phyloP scores from a whole-genome alignment of 495 filamentous ascomycete genomes.

The Podospora comata region DNA sequence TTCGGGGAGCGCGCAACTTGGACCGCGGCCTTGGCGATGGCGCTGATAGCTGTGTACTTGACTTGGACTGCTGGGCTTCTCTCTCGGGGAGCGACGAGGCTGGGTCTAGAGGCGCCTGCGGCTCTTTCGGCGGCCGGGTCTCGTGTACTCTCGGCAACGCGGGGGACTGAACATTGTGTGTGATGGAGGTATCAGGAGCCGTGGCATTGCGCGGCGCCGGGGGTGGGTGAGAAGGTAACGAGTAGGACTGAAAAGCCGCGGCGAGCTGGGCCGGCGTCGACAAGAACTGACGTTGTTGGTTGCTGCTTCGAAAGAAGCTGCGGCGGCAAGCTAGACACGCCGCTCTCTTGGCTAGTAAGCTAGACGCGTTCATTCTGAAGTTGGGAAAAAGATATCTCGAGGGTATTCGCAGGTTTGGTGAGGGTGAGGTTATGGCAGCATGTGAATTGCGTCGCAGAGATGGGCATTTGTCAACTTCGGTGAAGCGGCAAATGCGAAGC shows the following conservation, averaged over 20 bases:
- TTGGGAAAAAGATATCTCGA: conserved; percentile 2
- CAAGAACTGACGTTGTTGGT: conserved; percentile 54
- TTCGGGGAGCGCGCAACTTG: conserved; percentile 71
- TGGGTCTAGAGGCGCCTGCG: conserved; percentile 20
- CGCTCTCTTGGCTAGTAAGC: conserved; percentile 26
- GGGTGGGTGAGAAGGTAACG: conserved; percentile 57
- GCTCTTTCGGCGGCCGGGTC: conserved; percentile 46
- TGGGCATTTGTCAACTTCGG: conserved; percentile 2
- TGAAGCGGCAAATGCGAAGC: conserved; percentile 12
- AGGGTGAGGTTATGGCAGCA: conserved; percentile 9
- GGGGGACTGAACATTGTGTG: conserved; percentile 42
- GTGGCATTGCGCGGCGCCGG: conserved; percentile 64
- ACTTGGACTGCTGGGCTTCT: conserved; percentile 62
- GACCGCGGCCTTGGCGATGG: conserved; percentile 47
- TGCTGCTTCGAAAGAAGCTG: conserved; percentile 46
- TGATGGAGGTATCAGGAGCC: conserved; percentile 66
- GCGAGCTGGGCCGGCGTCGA: conserved; percentile 51
- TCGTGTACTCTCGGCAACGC: conserved; percentile 50
- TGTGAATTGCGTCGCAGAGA: conserved; percentile 14
- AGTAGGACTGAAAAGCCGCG: conserved; percentile 72
- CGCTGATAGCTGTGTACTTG: conserved; percentile 11
- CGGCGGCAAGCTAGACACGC: conserved; percentile 32
- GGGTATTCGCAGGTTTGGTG: background rate
- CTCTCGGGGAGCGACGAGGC: conserved; percentile 47
- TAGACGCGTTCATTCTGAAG: conserved; percentile 29